Evolutionary conservation across 2,329 filamentous ascomycete species (phyloP).

Genomic region (Diaporthe sp.): DNA sequence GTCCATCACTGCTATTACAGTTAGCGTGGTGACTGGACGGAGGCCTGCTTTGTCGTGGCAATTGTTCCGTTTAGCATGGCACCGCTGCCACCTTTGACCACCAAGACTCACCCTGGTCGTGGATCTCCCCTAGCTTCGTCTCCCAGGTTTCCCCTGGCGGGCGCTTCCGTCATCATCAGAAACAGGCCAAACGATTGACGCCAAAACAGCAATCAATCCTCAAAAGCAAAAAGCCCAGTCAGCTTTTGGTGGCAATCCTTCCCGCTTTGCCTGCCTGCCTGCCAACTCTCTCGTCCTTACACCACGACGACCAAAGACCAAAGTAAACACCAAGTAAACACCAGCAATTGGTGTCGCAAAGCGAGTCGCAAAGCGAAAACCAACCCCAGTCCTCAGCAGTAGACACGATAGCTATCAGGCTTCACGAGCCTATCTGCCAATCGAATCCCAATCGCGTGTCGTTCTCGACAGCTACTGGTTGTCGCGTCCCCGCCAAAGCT

Average conservation of each 20-base stretch:
- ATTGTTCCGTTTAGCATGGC: constrained; percentile 6
- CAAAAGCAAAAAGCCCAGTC: background rate
- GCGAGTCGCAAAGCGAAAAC: background rate
- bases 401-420: background rate
- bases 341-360: background rate
- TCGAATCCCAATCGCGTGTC: background rate
- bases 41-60: background rate
- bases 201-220: background rate
- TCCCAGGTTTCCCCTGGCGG: constrained; percentile 19
- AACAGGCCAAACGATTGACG: background rate
- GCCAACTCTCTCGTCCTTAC: background rate
- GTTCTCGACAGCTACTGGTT: too few species aligned
- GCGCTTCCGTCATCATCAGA: constrained; percentile 21
- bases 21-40: background rate
- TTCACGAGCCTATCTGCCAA: background rate
- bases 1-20: too few species aligned
- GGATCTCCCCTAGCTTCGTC: constrained; percentile 10
- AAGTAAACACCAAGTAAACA: constrained; percentile 10
- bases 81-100: background rate
- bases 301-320: background rate
- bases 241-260: constrained; percentile 14
- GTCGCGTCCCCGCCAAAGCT: background rate
- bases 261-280: background rate
- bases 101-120: background rate
- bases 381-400: background rate